Evolutionary conservation across 305 asterid genomes (phyloP), one percentile per base, ranked within the genome.

Genomic region (Nicotiana rustica): DNA sequence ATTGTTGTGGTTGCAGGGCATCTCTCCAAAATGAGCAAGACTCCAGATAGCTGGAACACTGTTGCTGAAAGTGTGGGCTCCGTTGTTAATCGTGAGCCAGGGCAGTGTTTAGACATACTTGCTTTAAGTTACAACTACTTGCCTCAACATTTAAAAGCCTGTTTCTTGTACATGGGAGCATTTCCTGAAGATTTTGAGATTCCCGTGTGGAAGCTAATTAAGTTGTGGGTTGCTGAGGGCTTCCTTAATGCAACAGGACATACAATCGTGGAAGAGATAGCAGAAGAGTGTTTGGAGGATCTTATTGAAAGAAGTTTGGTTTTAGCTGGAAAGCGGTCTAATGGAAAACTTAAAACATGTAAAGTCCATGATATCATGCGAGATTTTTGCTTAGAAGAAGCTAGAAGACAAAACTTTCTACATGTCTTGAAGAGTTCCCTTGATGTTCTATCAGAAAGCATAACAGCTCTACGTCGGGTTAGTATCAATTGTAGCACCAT

Each of bases 141-240:
- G 67, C 81, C 84, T 55, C 84, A 73, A 49, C 73, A 82, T 73
- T 73, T 82, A 78, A 82, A 82, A 36, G 41, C 80, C 1, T 82
- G 84, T 15, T 82, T 82, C 59, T 56, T 82, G 80, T 82, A 82
- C 66, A 56, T 82, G 52, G 84, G 84, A 59, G 84, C 80, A 69
- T 82, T 82, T 57, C 70, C 66, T 2, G 70, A 69, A 82, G 84
- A 82, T 31, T 59, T 17, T 70, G 84, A 70, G 60, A 82, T 82
- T 29, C 59, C 38, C 2, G 81, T 61, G 31, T 47, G 49, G 80
- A 82, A 71, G 69, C 66, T 82, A 29, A 71, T 71, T 41, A 52
- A 38, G 84, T 0, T 82, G 7, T 82, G 75, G 84, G 56, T 60
- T 13, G 84, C 84, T 3, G 81, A 82, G 81, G 81, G 84, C 21